A percentile compares a stretch with the other conserved stretches of the same genome.
Evolutionary conservation across 2,329 filamentous ascomycete species (phyloP).

Genomic region (Balansia obtecta): DNA sequence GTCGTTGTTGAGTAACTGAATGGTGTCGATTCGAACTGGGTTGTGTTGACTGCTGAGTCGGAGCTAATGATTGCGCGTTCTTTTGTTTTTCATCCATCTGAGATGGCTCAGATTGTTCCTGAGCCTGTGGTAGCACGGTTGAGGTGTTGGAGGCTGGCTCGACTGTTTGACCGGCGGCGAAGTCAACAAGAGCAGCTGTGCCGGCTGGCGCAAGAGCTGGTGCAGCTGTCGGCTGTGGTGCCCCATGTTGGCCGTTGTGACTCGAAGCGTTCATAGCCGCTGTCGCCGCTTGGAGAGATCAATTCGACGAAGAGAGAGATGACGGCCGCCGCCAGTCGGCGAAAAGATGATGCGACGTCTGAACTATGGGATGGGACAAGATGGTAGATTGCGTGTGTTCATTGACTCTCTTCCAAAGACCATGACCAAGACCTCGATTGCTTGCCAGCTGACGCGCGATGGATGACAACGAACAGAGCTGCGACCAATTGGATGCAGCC

Average conservation of each 20-base stretch:
- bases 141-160: neutral
- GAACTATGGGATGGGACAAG: neutral
- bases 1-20: slow-evolving; percentile 14
- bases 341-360: neutral
- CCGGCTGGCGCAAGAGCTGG: slow-evolving; percentile 4
- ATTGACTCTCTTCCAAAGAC: neutral
- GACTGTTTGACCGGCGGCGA: neutral
- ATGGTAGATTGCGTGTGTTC: neutral
- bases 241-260: neutral
- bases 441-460: neutral
- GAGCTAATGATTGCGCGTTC: slow-evolving; percentile 9
- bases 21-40: slow-evolving; percentile 9
- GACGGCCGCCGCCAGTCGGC: neutral
- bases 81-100: neutral
- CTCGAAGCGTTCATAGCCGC: slow-evolving; percentile 4
- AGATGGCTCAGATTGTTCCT: slow-evolving; percentile 9
- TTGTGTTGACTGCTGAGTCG: slow-evolving; percentile 4
- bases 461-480: neutral
- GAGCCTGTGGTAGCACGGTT: slow-evolving; percentile 1
- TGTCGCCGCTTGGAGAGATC: slow-evolving; percentile 1
- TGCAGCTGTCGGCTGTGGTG: neutral
- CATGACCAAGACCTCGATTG: too few relatives aligned
- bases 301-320: slow-evolving; percentile 1
- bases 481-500: slow-evolving; percentile 5
- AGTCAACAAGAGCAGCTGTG: neutral